These are phyloP conservation scores for Tirmania nivea DNA, from an alignment of 495 filamentous ascomycete species.

Conservation along the genomic window DNA sequence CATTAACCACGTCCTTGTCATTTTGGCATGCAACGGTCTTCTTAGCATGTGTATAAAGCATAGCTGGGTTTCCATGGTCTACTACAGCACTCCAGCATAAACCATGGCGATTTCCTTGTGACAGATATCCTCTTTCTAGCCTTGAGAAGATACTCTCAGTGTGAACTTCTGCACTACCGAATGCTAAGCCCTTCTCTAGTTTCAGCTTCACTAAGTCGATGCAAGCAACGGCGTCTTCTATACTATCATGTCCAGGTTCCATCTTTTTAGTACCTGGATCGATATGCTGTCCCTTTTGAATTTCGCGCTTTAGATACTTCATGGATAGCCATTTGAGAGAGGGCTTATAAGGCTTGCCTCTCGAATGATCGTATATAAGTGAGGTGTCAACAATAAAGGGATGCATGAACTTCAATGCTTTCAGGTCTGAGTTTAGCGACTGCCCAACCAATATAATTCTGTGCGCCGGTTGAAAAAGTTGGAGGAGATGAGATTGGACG, in stretches of 20 bases:
- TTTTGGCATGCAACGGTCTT: slow-evolving; percentile 48
- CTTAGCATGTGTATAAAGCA: slow-evolving; percentile 51
- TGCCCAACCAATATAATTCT: slow-evolving; percentile 68
- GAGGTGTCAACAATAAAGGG: slow-evolving; percentile 84
- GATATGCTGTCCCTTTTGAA: slow-evolving; percentile 45
- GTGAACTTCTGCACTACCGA: slow-evolving; percentile 52
- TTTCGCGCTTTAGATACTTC: slow-evolving; percentile 59
- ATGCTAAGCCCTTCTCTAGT: slow-evolving; percentile 69
- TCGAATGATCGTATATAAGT: slow-evolving; percentile 56
- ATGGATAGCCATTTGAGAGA: slow-evolving; percentile 67
- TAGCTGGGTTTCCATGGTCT: slow-evolving; percentile 67
- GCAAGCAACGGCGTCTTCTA: slow-evolving; percentile 78
- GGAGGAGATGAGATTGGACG: slow-evolving; percentile 55
- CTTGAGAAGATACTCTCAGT: slow-evolving; percentile 77
- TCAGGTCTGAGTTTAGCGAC: slow-evolving; percentile 75
- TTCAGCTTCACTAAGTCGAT: slow-evolving; percentile 87
- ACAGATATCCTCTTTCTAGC: slow-evolving; percentile 34
- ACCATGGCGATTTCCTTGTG: slow-evolving; percentile 31
- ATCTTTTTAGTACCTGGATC: slow-evolving; percentile 6
- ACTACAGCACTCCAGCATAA: slow-evolving; percentile 42
- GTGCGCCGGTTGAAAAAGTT: slow-evolving; percentile 41
- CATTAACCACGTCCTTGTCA: slow-evolving; percentile 54
- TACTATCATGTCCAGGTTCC: slow-evolving; percentile 53
- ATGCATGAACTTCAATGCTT: slow-evolving; percentile 62
- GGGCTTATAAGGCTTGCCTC: slow-evolving; percentile 47